phyloP scores from a whole-genome alignment of 2,329 filamentous ascomycete genomes.

The Aspergillus persii region DNA sequence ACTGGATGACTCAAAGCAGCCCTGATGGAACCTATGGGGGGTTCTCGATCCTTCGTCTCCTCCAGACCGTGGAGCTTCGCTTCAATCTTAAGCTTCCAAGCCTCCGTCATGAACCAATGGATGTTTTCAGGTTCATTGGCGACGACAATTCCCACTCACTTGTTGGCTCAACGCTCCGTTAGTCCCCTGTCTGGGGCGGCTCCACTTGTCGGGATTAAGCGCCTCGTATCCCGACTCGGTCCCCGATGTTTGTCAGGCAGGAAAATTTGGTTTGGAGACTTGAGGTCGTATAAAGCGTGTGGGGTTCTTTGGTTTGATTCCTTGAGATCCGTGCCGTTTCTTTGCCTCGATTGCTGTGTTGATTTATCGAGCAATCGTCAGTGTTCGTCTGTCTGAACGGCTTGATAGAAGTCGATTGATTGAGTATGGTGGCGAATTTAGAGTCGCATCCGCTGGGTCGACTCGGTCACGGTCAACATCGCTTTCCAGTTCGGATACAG shows the following conservation, averaged over 20 bases:
- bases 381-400: background rate
- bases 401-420: background rate
- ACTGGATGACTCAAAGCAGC: no score
- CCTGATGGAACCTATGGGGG: no score
- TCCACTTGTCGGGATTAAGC: background rate
- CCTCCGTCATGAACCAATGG: background rate
- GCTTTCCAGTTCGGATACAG: slow-evolving; percentile 16
- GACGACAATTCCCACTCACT: background rate
- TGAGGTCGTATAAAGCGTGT: background rate
- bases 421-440: slow-evolving; percentile 12
- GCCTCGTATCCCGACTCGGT: background rate
- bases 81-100: background rate
- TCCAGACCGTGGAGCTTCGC: no score
- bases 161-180: background rate
- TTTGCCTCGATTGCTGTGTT: background rate
- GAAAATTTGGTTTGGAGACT: background rate
- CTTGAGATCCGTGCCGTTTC: background rate
- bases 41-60: no score
- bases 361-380: background rate
- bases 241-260: background rate
- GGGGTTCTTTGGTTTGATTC: background rate
- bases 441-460: background rate
- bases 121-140: background rate
- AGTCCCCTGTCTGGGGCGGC: background rate
- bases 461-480: slow-evolving; percentile 16